Percentiles rank a stretch among this genome's conserved stretches.
Evolutionary conservation across 768 basidiomycete genomes (phyloP).

Genomic region (Baorangia bicolor): DNA sequence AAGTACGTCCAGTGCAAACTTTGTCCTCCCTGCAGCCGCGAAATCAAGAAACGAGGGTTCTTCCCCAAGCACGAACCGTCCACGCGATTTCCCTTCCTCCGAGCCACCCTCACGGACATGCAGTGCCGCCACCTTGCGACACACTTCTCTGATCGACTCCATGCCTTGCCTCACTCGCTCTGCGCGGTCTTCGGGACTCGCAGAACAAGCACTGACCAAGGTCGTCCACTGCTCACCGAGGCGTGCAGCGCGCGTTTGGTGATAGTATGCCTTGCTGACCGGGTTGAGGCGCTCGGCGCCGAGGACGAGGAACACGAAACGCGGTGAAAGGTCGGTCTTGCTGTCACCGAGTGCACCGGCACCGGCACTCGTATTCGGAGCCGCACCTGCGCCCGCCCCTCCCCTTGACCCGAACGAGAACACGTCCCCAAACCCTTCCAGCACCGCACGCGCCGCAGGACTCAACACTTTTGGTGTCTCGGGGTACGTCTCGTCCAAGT

Average conservation of each 20-base stretch:
- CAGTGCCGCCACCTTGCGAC: constrained; percentile 23
- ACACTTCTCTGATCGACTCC: constrained; percentile 23
- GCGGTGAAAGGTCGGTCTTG: neutral
- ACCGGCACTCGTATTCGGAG: neutral
- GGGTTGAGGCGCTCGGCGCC: constrained; percentile 30
- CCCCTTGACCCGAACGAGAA: constrained; percentile 11
- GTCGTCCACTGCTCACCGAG: constrained; percentile 41
- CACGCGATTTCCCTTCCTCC: neutral
- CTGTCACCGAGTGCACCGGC: neutral
- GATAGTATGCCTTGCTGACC: constrained; percentile 39
- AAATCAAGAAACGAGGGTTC: constrained; percentile 23
- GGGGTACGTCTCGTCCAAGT: constrained; percentile 52
- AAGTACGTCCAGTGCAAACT: constrained; percentile 14
- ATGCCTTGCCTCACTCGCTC: constrained; percentile 19
- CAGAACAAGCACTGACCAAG: constrained; percentile 19
- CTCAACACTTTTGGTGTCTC: constrained; percentile 41
- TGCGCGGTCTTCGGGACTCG: constrained; percentile 24
- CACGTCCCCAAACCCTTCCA: constrained; percentile 29
- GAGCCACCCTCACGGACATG: neutral
- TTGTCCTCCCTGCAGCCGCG: constrained; percentile 16
- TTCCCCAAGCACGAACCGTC: constrained; percentile 14
- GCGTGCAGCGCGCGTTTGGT: constrained; percentile 32
- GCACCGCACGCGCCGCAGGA: constrained; percentile 29
- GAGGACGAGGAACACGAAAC: constrained; percentile 25
- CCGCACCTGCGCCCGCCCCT: neutral